phyloP scores from a whole-genome alignment of 192 early-diverging fungal species.

The Backusella sp. region DNA sequence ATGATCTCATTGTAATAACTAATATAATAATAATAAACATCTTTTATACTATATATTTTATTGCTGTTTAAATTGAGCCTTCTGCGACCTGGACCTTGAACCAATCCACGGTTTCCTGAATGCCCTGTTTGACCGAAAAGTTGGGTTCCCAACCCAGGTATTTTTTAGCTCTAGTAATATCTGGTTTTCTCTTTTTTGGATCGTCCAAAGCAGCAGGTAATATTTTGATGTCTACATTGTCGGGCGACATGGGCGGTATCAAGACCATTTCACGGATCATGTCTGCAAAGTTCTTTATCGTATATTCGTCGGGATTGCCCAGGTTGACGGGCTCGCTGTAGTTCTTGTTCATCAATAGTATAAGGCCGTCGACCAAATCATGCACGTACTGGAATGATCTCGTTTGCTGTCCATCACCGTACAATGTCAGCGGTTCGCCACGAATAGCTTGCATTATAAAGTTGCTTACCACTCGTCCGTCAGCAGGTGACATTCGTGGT shows the following conservation, averaged over 20 bases:
- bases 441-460: slow-evolving; percentile 83
- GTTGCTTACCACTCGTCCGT: slow-evolving; percentile 84
- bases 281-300: slow-evolving; percentile 76
- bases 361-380: slow-evolving; percentile 81
- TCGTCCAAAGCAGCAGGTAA: slow-evolving; percentile 71
- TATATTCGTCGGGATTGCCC: slow-evolving; percentile 84
- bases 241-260: slow-evolving; percentile 22
- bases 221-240: slow-evolving; percentile 48
- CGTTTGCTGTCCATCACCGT: slow-evolving; percentile 78
- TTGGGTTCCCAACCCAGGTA: slow-evolving; percentile 71
- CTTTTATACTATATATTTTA: neutral
- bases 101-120: slow-evolving; percentile 79
- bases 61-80: slow-evolving; percentile 14
- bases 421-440: slow-evolving; percentile 75
- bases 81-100: slow-evolving; percentile 48
- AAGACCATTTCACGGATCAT: slow-evolving; percentile 65
- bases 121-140: slow-evolving; percentile 74
- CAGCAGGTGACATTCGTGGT: slow-evolving; percentile 80
- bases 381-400: slow-evolving; percentile 86
- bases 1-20: neutral
- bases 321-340: slow-evolving; percentile 75
- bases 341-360: slow-evolving; percentile 69
- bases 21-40: neutral
- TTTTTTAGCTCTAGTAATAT: slow-evolving; percentile 65
- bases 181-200: slow-evolving; percentile 73